phyloP scores from a whole-genome alignment of 768 basidiomycete species.

The Strobilomyces echinocephalus region DNA sequence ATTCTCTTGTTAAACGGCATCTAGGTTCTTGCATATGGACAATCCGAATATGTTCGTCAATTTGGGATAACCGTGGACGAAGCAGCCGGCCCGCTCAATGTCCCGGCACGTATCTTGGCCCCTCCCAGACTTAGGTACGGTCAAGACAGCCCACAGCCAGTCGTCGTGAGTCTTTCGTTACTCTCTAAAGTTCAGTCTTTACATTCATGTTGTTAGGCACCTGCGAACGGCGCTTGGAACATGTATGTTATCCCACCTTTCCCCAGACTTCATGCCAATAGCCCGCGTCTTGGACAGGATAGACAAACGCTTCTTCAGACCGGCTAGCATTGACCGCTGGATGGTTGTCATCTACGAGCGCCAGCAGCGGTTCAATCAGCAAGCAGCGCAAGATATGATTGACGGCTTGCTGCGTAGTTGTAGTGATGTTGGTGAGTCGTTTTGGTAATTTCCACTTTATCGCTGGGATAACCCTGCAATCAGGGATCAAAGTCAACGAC shows the following conservation, averaged over 20 bases:
- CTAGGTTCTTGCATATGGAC: constrained; percentile 62
- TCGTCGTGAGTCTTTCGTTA: constrained; percentile 42
- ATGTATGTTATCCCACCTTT: constrained; percentile 42
- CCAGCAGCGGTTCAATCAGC: constrained; percentile 47
- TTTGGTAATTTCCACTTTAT: not conserved
- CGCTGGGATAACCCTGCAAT: not conserved
- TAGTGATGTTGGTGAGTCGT: constrained; percentile 53
- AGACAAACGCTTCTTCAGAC: constrained; percentile 63
- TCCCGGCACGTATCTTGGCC: constrained; percentile 58
- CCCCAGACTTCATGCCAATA: not conserved
- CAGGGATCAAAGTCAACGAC: constrained; percentile 57
- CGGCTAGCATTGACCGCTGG: constrained; percentile 53
- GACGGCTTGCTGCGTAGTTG: constrained; percentile 46
- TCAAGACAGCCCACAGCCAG: constrained; percentile 46
- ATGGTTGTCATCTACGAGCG: constrained; percentile 65
- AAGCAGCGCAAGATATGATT: constrained; percentile 52
- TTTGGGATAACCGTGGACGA: constrained; percentile 66
- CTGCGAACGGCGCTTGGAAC: constrained; percentile 72
- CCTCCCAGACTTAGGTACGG: constrained; percentile 70
- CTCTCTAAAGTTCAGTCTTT: not conserved
- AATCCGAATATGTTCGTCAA: constrained; percentile 68
- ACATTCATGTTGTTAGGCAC: constrained; percentile 36
- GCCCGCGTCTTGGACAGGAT: constrained; percentile 41
- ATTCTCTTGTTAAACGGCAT: not conserved
- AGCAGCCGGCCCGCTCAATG: constrained; percentile 45